phyloP scores from a whole-genome alignment of 768 basidiomycete genomes.

The Podaxis sp. region DNA sequence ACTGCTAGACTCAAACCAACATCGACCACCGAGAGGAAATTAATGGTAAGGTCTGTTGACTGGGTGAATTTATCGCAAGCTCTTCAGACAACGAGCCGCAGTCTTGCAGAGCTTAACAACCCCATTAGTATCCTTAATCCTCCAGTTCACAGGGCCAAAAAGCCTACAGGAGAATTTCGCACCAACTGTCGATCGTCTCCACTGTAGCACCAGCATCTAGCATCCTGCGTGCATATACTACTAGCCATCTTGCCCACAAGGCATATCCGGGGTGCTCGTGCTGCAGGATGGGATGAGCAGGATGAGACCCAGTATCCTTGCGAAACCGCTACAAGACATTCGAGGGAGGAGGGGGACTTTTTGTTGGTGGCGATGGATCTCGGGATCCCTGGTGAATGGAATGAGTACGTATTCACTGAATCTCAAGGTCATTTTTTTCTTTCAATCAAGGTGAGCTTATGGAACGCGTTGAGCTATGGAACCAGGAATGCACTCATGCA shows the following conservation, averaged over 20 bases:
- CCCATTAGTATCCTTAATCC: neutral
- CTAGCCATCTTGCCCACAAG: neutral
- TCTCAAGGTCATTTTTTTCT: neutral
- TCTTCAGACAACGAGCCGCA: neutral
- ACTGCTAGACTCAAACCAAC: neutral
- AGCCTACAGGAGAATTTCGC: neutral
- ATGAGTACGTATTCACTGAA: too few relatives aligned
- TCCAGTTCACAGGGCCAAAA: neutral
- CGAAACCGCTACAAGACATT: neutral
- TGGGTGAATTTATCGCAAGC: neutral
- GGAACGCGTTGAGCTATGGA: neutral
- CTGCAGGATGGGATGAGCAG: neutral
- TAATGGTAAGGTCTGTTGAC: neutral
- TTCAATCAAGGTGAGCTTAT: neutral
- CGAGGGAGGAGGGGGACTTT: neutral
- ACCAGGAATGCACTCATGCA: too few relatives aligned
- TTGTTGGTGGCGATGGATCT: neutral
- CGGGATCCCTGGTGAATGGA: neutral
- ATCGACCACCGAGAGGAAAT: neutral
- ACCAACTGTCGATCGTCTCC: neutral
- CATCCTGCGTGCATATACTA: neutral
- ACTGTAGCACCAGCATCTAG: neutral
- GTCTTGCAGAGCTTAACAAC: neutral
- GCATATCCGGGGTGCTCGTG: neutral
- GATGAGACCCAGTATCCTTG: neutral